Evolutionary conservation across 2,329 filamentous ascomycete species (phyloP), one percentile per base, ranked within the genome.

Genomic region (Fusarium globosum): DNA sequence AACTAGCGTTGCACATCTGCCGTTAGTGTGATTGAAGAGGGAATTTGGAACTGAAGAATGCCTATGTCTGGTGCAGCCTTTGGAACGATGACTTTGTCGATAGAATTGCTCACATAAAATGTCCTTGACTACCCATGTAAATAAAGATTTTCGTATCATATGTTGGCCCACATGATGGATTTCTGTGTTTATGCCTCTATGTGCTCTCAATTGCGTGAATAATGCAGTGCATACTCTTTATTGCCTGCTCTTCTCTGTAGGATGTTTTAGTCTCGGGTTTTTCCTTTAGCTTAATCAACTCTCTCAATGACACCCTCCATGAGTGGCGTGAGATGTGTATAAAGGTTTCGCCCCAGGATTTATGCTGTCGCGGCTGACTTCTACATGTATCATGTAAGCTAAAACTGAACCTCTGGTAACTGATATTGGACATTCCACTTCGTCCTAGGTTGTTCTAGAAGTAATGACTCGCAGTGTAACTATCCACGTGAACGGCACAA

Each of bases 1-100:
- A 58, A 26, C 35, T 65, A 65, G 61, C 43, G 43, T 21, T 45
- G 51, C 49, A 42, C 53, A 62, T 66, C 59, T 70, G 46, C 38
- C 36, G 58, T 49, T 73, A 52, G 46, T 21, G 49, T 36, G 23
- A 45, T 35, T 35, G 39, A 49, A 51, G 46, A 14, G 53, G 36
- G 30, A 66, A n/a, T 65, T 2, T 45, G 58, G 41, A 49, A 42
- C 36, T 30, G 13, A 36, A 13, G 43, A 23, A 21, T 38, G 42
- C 23, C 35, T 23, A 23, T 46, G 23, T 57, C 21, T 36, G 11
- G 18, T 35, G 23, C n/a, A 41, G n/a, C 41, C 23, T 38, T 41
- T 63, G n/a, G 33, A 39, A 23, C 13, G 18, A 26, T 41, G 26
- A 23, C 35, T 46, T 46, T 18, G 26, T 45, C 59, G 53, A 63